Percentiles rank a stretch among this genome's conserved stretches.
phyloP scores from a whole-genome alignment of 164 flowering plant genomes.

The Berberis vulgaris region DNA sequence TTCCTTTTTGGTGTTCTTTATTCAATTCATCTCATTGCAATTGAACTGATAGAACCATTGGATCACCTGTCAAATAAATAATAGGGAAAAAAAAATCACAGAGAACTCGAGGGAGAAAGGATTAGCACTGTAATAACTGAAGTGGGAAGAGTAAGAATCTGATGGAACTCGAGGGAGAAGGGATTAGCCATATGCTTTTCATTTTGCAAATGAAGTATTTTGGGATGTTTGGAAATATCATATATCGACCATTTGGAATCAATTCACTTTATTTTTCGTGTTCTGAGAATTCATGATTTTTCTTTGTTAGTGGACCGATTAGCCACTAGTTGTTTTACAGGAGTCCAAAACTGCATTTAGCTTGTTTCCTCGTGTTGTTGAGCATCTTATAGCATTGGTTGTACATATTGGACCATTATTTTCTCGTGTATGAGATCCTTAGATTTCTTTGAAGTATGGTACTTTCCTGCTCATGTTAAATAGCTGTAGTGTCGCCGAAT shows the following conservation, averaged over 20 bases:
- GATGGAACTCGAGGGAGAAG: background rate
- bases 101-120: background rate
- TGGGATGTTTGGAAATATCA: no score
- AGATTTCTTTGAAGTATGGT: no score
- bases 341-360: background rate
- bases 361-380: no score
- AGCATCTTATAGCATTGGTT: no score
- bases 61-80: constrained; percentile 18
- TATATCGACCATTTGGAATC: background rate
- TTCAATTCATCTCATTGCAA: constrained; percentile 20
- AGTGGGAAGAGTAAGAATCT: background rate
- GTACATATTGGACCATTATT: no score
- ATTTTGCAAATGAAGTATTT: no score
- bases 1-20: background rate
- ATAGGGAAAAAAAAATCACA: background rate
- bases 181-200: no score
- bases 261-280: background rate
- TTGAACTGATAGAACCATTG: constrained; percentile 33
- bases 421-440: no score
- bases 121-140: background rate
- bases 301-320: background rate
- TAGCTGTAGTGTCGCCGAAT: no score
- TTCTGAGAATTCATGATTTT: background rate
- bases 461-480: no score
- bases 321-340: background rate